phyloP scores from a whole-genome alignment of 768 basidiomycete genomes.

The Calvatia gigantea region DNA sequence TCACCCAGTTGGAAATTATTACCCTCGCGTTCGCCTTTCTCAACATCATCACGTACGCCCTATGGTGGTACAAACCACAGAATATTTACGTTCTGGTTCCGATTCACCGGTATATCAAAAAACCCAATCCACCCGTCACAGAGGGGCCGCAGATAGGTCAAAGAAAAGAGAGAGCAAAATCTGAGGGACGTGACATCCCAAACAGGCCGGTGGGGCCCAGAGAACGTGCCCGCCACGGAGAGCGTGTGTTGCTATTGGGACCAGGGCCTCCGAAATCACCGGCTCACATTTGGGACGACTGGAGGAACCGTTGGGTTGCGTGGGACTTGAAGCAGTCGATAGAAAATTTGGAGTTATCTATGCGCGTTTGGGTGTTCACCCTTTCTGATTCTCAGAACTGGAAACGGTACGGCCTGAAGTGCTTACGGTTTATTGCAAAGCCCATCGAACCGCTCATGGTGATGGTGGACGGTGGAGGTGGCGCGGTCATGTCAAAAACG shows the following conservation, averaged over 20 bases:
- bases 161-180: not conserved
- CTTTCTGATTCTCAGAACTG: not conserved
- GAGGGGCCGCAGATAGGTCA: not conserved
- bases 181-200: too few relatives aligned
- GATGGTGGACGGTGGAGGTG: not conserved
- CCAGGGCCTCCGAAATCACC: too few relatives aligned
- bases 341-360: too few relatives aligned
- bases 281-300: too few relatives aligned
- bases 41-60: not conserved
- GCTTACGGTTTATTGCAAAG: not conserved
- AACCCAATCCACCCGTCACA: not conserved
- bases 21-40: constrained; percentile 5
- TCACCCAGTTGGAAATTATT: constrained; percentile 1
- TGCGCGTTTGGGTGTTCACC: too few relatives aligned
- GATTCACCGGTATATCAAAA: not conserved
- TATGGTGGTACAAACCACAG: constrained; percentile 11
- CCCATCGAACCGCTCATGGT: not conserved
- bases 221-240: too few relatives aligned
- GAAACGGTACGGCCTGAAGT: not conserved
- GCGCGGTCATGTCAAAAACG: not conserved
- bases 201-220: too few relatives aligned
- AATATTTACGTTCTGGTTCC: not conserved
- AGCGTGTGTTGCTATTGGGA: too few relatives aligned
- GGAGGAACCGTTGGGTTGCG: too few relatives aligned
- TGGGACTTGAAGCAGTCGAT: too few relatives aligned